Evolutionary conservation across 108 stramenopile genomes (phyloP), one percentile per base, ranked within the genome.

Genomic region (Epithemia pelagica): DNA sequence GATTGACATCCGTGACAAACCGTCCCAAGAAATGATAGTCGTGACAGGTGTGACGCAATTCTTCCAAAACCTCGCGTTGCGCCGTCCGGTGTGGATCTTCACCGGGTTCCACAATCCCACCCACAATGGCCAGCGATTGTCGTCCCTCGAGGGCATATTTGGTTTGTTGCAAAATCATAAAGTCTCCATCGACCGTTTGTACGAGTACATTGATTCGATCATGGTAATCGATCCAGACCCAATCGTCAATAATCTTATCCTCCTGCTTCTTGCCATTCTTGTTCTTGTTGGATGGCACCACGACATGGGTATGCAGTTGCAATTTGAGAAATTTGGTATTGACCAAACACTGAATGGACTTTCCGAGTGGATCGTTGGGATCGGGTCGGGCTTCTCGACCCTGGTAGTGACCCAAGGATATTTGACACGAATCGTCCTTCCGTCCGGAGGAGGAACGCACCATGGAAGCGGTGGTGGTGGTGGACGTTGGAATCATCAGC

Each of bases 181-280:
- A 93, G 10, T 72, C 65, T 15, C 32, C 55, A 24, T 58, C 57
- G 26, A 67, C 66, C 37, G 70, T 33, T 65, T 93, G 76, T 15
- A 93, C 91, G 0, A 93, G 72, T 5, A 93, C 88, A 67, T 89
- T 90, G 64, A 93, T 85, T 46, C 88, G 74, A 82, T 93, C 91
- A 66, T 93, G 85, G 73, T 93, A 93, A 59, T 93, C 91, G 52
- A 93, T 85, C 76, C 79, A 93, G 26, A 93, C 62, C 91, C 91
- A 93, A 70, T 93, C 91, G 58, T 86, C 75, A 32, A 89, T 85
- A 1, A 82, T 68, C n/a, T n/a, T n/a, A n/a, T n/a, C n/a, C n/a
- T n/a, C n/a, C n/a, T n/a, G n/a, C n/a, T n/a, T n/a, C n/a, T n/a
- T n/a, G n/a, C n/a, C n/a, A n/a, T n/a, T n/a, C 0, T 37, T 63